Base-by-base conservation (phyloP, 352 stramenopile species). In the Elongisporangium undulatum region DNA sequence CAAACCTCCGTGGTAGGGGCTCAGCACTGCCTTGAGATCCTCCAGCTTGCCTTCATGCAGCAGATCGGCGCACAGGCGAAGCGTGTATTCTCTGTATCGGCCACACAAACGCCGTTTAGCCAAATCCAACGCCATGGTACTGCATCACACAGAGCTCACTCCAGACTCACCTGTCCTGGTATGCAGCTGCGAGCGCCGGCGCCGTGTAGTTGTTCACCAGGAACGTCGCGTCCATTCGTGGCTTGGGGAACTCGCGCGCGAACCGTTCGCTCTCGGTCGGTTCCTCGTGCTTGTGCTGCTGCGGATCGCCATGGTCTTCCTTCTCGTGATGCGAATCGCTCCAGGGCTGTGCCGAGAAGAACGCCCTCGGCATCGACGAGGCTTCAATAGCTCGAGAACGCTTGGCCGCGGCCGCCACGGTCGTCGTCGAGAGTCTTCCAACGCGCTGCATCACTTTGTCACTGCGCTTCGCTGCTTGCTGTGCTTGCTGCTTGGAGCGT, bases 191-290 rank as follows among this genome's bases (percentile, higher is more conserved):
- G 17, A 99, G 85, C 22, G 94, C 89, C 4, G 95, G 87, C 26
- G 95, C 92, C 24, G 97, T 99, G 71, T 98, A 99, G 71, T 99
- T 98, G 68, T 98, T 90, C 8, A 98, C 92, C 41, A 99, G 70
- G 58, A 92, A 92, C 22, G 71, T 81, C 24, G 79, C 77, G 54
- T 94, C 85, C 74, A 87, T 87, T 15, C 60, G 58, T 9, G 81
- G 81, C 67, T 88, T 90, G 51, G 81, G 64, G 45, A 90, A 89
- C 66, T 88, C 78, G n/a, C 74, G 72, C 16, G 81, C 82, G 39
- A 90, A 82, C 26, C 68, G 70, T 49, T 71, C 62, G 29, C 29
- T 41, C 29, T 41, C 29, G 9, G 29, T 41, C 53, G 68, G 62
- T 53, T 68, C 59, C 22, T 59, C 62, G 34, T 45, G 63, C 20